phyloP scores from a whole-genome alignment of 176 grass and related monocot species.

The Avena eriantha region DNA sequence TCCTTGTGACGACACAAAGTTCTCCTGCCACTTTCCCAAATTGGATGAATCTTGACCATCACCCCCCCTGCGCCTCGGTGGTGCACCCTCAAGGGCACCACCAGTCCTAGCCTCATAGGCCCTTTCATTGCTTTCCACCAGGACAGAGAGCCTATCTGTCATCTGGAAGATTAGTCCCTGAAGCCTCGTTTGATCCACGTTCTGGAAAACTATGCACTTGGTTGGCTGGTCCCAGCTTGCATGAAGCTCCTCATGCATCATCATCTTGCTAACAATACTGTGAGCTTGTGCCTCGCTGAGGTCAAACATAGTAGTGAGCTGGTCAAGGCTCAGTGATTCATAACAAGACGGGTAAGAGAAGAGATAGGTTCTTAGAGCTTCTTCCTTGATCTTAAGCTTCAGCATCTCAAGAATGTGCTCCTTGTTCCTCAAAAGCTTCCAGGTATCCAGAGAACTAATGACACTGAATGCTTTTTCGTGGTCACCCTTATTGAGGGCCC shows the following conservation, averaged over 20 bases:
- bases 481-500: slow-evolving; percentile 79
- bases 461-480: slow-evolving; percentile 70
- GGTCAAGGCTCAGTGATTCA: slow-evolving; percentile 71
- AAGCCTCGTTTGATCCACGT: slow-evolving; percentile 84
- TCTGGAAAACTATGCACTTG: slow-evolving; percentile 89
- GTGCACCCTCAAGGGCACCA: slow-evolving; percentile 77
- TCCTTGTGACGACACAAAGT: slow-evolving; percentile 63
- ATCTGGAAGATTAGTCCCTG: slow-evolving; percentile 94
- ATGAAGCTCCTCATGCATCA: slow-evolving; percentile 89
- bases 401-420: slow-evolving; percentile 85
- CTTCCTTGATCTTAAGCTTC: slow-evolving; percentile 90
- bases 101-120: slow-evolving; percentile 96
- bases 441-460: slow-evolving; percentile 73
- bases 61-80: slow-evolving; percentile 75
- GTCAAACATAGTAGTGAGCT: slow-evolving; percentile 89
- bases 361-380: slow-evolving; percentile 86
- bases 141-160: slow-evolving; percentile 82
- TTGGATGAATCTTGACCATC: slow-evolving; percentile 64
- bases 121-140: slow-evolving; percentile 89
- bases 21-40: slow-evolving; percentile 82
- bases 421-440: slow-evolving; percentile 90
- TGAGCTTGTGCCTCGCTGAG: slow-evolving; percentile 69
- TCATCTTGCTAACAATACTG: slow-evolving; percentile 94
- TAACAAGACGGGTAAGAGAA: slow-evolving; percentile 82
- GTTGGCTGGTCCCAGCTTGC: slow-evolving; percentile 95